These are phyloP conservation scores for Conringia planisiliqua DNA, from an alignment of 345 rosid genomes.

Conservation along the genomic window DNA sequence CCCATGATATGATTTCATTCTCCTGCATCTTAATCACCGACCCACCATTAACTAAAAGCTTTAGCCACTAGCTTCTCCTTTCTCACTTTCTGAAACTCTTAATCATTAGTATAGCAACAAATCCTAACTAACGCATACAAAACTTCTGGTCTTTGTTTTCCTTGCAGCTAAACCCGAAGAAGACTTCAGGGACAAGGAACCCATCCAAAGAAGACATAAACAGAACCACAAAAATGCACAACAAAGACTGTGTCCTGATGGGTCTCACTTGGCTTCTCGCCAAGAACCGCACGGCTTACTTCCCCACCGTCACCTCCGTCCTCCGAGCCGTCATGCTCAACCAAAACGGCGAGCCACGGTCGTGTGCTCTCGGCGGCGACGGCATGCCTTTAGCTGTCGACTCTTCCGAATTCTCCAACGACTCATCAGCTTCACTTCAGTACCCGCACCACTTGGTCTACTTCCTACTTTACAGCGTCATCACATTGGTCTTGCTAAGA, in stretches of 20 bases:
- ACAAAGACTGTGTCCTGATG: constrained; percentile 90
- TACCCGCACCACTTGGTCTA: neutral
- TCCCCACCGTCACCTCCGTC: constrained; percentile 71
- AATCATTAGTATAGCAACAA: neutral
- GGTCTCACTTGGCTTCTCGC: constrained; percentile 96
- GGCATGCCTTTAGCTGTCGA: constrained; percentile 93
- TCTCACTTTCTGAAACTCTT: neutral
- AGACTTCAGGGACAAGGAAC: constrained; percentile 55
- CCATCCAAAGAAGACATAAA: constrained; percentile 40
- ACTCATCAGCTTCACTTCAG: constrained; percentile 32
- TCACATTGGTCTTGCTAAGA: constrained; percentile 15
- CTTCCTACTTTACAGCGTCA: constrained; percentile 18
- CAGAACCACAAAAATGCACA: constrained; percentile 75
- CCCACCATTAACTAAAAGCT: constrained; percentile 16
- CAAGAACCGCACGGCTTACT: constrained; percentile 71
- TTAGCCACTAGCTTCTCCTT: constrained; percentile 14
- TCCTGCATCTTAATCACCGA: constrained; percentile 20
- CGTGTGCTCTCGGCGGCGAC: constrained; percentile 72
- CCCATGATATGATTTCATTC: constrained; percentile 11
- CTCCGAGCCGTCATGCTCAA: constrained; percentile 76
- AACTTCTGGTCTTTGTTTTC: neutral
- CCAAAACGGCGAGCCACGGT: constrained; percentile 49
- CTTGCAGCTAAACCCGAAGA: constrained; percentile 55
- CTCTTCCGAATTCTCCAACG: constrained; percentile 54
- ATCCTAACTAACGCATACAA: neutral